phyloP scores from a whole-genome alignment of 176 grass and related monocot species.

The Bonia amplexicaulis region DNA sequence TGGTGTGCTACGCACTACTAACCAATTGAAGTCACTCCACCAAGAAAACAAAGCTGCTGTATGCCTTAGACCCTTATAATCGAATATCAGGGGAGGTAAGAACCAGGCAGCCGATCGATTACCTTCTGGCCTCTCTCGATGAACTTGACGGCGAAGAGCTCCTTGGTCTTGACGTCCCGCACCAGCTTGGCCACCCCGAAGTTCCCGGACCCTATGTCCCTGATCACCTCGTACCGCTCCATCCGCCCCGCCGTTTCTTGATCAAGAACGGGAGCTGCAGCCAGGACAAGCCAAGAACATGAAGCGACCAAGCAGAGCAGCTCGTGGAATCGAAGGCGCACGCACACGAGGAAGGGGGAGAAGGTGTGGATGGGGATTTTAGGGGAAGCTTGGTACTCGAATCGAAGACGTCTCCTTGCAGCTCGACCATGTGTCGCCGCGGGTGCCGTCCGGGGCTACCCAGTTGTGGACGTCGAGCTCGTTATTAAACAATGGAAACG shows the following conservation, averaged over 20 bases:
- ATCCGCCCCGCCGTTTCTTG: conserved; percentile 14
- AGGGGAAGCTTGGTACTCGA: neutral
- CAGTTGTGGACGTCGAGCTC: neutral
- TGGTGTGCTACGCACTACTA: neutral
- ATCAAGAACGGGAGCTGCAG: neutral
- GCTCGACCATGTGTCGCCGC: conserved; percentile 33
- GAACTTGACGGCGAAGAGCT: conserved; percentile 84
- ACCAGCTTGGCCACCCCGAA: conserved; percentile 94
- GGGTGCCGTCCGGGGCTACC: conserved; percentile 17
- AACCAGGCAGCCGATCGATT: neutral
- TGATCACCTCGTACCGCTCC: conserved; percentile 85
- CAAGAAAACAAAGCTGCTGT: neutral
- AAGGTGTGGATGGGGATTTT: neutral
- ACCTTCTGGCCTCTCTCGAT: conserved; percentile 91
- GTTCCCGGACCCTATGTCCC: conserved; percentile 77
- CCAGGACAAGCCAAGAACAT: neutral
- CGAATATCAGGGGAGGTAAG: neutral
- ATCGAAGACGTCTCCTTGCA: neutral
- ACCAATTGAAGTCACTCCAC: neutral
- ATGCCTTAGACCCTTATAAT: neutral
- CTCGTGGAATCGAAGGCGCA: neutral
- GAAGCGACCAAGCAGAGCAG: neutral
- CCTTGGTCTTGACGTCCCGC: conserved; percentile 60
- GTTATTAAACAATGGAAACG: no score
- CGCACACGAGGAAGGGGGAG: neutral